Conservation (phyloP, 208 protist species). For the Crithidia fasciculata region DNA sequence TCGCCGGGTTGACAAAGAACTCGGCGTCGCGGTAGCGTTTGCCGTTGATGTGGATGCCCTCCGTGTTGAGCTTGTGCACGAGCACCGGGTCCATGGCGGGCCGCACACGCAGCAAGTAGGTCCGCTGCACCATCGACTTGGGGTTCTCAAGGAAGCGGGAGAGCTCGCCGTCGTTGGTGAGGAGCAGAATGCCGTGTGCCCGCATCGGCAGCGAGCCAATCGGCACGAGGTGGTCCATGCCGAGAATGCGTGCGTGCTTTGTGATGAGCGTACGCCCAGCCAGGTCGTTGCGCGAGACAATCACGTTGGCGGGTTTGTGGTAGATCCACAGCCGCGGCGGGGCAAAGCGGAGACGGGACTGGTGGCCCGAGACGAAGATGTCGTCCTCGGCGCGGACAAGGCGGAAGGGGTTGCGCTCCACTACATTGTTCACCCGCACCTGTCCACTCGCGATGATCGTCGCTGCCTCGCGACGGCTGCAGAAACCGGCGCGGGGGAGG, state of each 20-base stretch:
- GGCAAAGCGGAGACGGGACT: slow-evolving; percentile 73
- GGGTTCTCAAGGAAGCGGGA: slow-evolving; percentile 84
- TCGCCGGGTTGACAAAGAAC: slow-evolving; percentile 86
- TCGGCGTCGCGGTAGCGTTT: slow-evolving; percentile 59
- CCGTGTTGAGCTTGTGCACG: slow-evolving; percentile 85
- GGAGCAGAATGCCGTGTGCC: slow-evolving; percentile 79
- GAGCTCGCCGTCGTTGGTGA: slow-evolving; percentile 92
- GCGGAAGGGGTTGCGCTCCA: slow-evolving; percentile 87
- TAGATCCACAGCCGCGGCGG: slow-evolving; percentile 90
- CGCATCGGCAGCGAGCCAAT: slow-evolving; percentile 88
- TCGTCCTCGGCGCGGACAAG: slow-evolving; percentile 77
- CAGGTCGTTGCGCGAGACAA: slow-evolving; percentile 83
- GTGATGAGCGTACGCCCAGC: slow-evolving; percentile 76
- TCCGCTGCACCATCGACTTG: slow-evolving; percentile 78
- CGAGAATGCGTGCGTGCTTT: slow-evolving; percentile 82
- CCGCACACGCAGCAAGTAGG: slow-evolving; percentile 83
- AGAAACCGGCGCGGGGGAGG: slow-evolving; percentile 81
- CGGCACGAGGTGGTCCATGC: slow-evolving; percentile 88
- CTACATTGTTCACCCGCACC: slow-evolving; percentile 85
- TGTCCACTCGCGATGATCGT: slow-evolving; percentile 79
- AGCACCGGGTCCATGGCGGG: slow-evolving; percentile 85
- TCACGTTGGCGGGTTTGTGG: slow-evolving; percentile 87
- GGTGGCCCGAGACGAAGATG: slow-evolving; percentile 76
- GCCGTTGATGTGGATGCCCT: slow-evolving; percentile 86
- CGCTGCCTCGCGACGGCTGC: slow-evolving; percentile 78